These are phyloP conservation scores for Lathyrus sativus DNA, from an alignment of 306 rosid genomes.

Conservation along the genomic window DNA sequence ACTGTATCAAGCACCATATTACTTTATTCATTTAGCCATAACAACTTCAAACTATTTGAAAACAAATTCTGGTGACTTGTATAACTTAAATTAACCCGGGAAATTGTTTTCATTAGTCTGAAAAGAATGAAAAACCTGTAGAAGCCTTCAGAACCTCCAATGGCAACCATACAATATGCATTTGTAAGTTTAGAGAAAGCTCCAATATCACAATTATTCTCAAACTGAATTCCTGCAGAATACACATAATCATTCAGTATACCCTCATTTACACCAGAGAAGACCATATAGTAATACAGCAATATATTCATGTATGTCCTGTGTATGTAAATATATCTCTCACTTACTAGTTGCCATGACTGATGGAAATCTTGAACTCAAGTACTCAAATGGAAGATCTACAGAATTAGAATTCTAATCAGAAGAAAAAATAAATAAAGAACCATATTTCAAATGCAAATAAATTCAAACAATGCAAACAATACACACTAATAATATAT, in stretches of 20 bases:
- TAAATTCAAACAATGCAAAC: constrained; percentile 1
- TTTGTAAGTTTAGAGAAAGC: constrained; percentile 96
- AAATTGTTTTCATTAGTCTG: constrained; percentile 5
- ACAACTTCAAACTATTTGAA: constrained; percentile 21
- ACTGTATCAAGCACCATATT: constrained; percentile 46
- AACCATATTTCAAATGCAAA: background rate
- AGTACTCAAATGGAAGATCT: constrained; percentile 35
- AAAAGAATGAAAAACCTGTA: constrained; percentile 58
- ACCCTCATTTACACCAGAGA: constrained; percentile 4
- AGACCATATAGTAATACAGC: background rate
- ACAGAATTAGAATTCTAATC: constrained; percentile 21
- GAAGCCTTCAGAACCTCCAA: constrained; percentile 94
- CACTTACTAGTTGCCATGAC: constrained; percentile 61
- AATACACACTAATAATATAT: background rate
- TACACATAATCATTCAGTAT: constrained; percentile 13
- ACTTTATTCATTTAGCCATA: constrained; percentile 5
- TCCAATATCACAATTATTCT: constrained; percentile 87
- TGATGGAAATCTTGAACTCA: constrained; percentile 33
- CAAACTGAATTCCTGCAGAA: constrained; percentile 80
- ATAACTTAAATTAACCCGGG: background rate
- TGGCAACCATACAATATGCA: constrained; percentile 93
- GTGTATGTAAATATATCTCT: background rate
- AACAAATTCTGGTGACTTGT: constrained; percentile 4
- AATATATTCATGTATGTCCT: background rate
- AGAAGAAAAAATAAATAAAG: constrained; percentile 30